A percentile compares a stretch with the other conserved stretches of the same genome.
Conservation (phyloP, 106 monocot genomes). For the Vanilla planifolia region DNA sequence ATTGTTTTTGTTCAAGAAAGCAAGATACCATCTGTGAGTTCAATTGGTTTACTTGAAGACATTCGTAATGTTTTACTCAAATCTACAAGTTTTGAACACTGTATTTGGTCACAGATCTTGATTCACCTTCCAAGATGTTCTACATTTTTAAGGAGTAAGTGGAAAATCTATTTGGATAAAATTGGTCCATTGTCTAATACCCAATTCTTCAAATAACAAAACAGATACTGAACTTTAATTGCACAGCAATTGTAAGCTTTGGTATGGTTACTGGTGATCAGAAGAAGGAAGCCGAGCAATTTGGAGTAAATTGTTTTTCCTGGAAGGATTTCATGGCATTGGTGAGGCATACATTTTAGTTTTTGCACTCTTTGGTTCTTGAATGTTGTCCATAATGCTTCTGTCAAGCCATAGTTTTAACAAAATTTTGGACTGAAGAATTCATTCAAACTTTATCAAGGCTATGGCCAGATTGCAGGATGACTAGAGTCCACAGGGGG, state of each 20-base stretch:
- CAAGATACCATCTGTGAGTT: constrained; percentile 74
- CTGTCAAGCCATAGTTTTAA: too few relatives aligned
- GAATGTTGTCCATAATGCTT: too few relatives aligned
- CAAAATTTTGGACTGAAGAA: too few relatives aligned
- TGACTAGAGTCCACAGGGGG: too few relatives aligned
- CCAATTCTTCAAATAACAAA: neutral
- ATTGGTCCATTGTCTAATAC: too few relatives aligned
- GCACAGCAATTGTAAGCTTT: constrained; percentile 88
- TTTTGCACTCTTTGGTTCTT: too few relatives aligned
- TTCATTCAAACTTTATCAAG: too few relatives aligned
- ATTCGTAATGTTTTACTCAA: too few relatives aligned
- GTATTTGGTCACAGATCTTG: constrained; percentile 29
- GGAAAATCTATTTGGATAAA: neutral
- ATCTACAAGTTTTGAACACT: neutral
- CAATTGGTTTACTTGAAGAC: neutral
- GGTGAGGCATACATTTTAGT: constrained; percentile 22
- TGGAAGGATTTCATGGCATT: constrained; percentile 75
- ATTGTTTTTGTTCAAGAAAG: constrained; percentile 78
- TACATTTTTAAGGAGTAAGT: constrained; percentile 57
- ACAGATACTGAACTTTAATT: neutral
- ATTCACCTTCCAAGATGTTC: constrained; percentile 42
- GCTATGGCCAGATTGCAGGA: too few relatives aligned
- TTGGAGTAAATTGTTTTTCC: constrained; percentile 79
- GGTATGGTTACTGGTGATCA: constrained; percentile 42
- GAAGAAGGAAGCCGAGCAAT: constrained; percentile 45